These are phyloP conservation scores for Aspergillus costaricaensis DNA, from an alignment of 2,329 filamentous ascomycete species.

Conservation along the genomic window DNA sequence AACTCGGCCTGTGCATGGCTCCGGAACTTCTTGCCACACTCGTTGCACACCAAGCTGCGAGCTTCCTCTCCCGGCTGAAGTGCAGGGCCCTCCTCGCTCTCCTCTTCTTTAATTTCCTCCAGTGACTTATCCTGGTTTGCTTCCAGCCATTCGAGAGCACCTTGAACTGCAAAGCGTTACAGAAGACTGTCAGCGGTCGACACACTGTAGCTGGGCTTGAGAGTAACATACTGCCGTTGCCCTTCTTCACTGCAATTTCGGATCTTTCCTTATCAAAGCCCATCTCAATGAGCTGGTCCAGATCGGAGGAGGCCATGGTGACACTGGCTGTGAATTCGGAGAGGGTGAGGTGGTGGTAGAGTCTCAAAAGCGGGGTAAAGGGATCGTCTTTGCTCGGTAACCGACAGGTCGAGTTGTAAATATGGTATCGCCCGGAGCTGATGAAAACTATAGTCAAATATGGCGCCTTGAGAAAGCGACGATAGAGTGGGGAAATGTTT, in stretches of 20 bases:
- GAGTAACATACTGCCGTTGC: constrained; percentile 68
- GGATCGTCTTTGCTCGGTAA: not conserved
- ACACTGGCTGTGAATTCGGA: not conserved
- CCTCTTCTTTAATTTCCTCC: constrained; percentile 70
- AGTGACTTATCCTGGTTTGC: constrained; percentile 84
- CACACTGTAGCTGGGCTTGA: not conserved
- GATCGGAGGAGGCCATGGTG: constrained; percentile 52
- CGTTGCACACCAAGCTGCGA: constrained; percentile 85
- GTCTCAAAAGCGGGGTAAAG: constrained; percentile 1
- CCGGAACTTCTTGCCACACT: constrained; percentile 89
- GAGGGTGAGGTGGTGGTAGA: not conserved
- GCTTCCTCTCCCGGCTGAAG: constrained; percentile 71
- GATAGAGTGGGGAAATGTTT: constrained; percentile 5
- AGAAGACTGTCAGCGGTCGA: constrained; percentile 18
- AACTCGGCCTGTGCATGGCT: constrained; percentile 80
- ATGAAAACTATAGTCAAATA: not conserved
- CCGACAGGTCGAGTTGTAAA: not conserved
- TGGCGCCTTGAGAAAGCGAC: not conserved
- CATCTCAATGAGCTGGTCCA: constrained; percentile 65
- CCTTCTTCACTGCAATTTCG: constrained; percentile 79
- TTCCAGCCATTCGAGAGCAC: constrained; percentile 92
- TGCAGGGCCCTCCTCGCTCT: constrained; percentile 61
- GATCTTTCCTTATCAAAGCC: constrained; percentile 82
- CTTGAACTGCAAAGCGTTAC: constrained; percentile 64
- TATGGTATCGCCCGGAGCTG: not conserved